Base-by-base conservation (phyloP, 768 basidiomycete genomes). In the Lactifluus pinguis region DNA sequence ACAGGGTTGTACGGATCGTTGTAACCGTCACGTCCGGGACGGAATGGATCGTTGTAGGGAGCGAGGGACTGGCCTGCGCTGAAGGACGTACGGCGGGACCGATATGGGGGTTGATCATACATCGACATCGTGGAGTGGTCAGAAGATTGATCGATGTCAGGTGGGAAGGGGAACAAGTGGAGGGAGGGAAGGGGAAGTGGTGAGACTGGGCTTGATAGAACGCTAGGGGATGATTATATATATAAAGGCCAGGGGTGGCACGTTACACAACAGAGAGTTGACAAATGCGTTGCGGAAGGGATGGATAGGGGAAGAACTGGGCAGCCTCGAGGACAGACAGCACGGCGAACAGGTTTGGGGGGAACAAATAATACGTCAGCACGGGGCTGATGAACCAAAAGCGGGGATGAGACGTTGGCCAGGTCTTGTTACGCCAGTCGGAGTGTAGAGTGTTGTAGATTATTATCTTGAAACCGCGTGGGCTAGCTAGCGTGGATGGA, bases 241-340 rank as follows among this genome's bases (percentile, higher is more conserved):
- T 29, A 38, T 44, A 34, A 25, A 25, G 25, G 42, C n/a, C 47
- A 57, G 39, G 32, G 55, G 51, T 6, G 50, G 45, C 38, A 53
- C 51, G 57, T 21, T 53, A 51, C 45, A 53, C 60, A 38, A 53
- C 60, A 45, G 34, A 11, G 44, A 8, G 38, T 38, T 15, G 60
- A 53, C 50, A 42, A 49, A 61, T 48, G 55, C 15, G 56, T 42
- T 39, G 49, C 49, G 49, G 49, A 44, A 48, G 44, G 45, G 36
- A 34, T 54, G 51, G 50, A 62, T 58, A 62, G 60, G 60, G 56
- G 63, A 55, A 51, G 55, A 51, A 39, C 49, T 63, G 54, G 25
- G 29, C 54, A 44, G 63, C 63, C 63, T 64, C 60, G 63, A 64
- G 63, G 63, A 61, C 30, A n/a, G 21, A 50, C 32, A 15, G 45